Base-by-base conservation (phyloP, 2,329 filamentous ascomycete species). In the Fulvia fulva region DNA sequence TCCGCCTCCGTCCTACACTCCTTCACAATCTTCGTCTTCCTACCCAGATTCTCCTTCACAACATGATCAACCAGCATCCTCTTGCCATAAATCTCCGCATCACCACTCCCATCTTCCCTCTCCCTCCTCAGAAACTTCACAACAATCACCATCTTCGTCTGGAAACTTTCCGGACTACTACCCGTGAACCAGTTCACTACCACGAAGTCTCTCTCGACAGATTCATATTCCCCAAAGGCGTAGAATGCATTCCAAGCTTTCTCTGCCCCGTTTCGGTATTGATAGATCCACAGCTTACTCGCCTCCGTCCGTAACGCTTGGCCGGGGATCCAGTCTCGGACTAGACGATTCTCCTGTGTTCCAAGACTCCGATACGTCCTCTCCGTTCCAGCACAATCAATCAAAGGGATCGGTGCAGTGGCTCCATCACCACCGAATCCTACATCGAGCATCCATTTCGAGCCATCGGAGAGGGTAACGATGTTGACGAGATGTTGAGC, bases 151-250 rank as follows among this genome's bases (percentile, higher is more conserved):
- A 69, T 78, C 55, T 76, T 73, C 12, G 79, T 81, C 69, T 87
- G 86, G 66, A 78, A 81, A 57, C 77, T 81, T 26, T 71, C 68
- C n/a, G 61, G 61, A 34, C 53, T 55, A 37, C 76, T 77, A 61
- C 81, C 83, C 1, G 81, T 83, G 44, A 68, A 81, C 65, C 76
- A 82, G 71, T 84, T 89, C 75, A 86, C 76, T 1, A 86, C 74
- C 19, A 76, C 76, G 65, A 84, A 89, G 69, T 89, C 87, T 23
- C 74, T 70, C 3, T 78, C 79, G 26, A 83, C 69, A 68, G 87
- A 88, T 70, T 89, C 86, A 14, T 80, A 73, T 19, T 88, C 83
- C 1, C 80, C 78, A 70, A 90, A 91, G 56, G 79, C 81, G 70
- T 89, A 90, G 57, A 79, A 82, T 1, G 81, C 75, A 32, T 80